These are phyloP conservation scores for Gynostemma pentaphyllum DNA, from an alignment of 306 rosid genomes.

Conservation along the genomic window DNA sequence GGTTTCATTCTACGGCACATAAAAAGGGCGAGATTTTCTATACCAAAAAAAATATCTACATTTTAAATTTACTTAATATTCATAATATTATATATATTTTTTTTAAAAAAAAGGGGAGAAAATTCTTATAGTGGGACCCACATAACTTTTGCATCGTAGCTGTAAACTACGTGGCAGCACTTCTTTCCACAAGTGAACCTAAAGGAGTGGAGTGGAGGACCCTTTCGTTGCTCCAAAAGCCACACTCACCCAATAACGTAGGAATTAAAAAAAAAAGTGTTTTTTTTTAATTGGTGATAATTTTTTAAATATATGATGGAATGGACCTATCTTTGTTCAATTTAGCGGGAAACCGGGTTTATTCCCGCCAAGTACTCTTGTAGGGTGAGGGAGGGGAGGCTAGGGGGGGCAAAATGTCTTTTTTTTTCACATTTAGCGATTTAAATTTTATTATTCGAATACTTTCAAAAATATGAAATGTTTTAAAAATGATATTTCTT, in stretches of 20 bases:
- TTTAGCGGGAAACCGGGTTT: conserved; percentile 38
- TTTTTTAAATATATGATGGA: neutral
- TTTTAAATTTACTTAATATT: too few relatives aligned
- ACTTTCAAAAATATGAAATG: too few relatives aligned
- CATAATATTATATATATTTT: too few relatives aligned
- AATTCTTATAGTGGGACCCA: conserved; percentile 6
- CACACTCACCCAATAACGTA: neutral
- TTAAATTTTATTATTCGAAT: too few relatives aligned
- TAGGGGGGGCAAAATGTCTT: neutral
- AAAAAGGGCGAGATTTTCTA: conserved; percentile 27
- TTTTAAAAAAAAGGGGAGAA: neutral
- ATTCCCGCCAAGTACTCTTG: conserved; percentile 39
- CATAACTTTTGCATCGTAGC: neutral
- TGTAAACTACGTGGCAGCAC: conserved; percentile 20
- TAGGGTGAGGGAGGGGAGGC: neutral
- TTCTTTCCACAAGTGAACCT: neutral
- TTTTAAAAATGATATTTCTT: too few relatives aligned
- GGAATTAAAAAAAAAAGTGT: neutral
- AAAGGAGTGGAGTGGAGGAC: too few relatives aligned
- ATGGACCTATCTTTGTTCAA: conserved; percentile 12
- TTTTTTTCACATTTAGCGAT: too few relatives aligned
- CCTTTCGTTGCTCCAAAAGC: conserved; percentile 20
- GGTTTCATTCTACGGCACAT: neutral
- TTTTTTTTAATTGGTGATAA: neutral
- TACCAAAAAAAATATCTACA: too few relatives aligned